Evolutionary conservation across 805 yeast species (phyloP), one percentile per base, ranked within the genome.

Genomic region (Zygoascus biomembranicola): DNA sequence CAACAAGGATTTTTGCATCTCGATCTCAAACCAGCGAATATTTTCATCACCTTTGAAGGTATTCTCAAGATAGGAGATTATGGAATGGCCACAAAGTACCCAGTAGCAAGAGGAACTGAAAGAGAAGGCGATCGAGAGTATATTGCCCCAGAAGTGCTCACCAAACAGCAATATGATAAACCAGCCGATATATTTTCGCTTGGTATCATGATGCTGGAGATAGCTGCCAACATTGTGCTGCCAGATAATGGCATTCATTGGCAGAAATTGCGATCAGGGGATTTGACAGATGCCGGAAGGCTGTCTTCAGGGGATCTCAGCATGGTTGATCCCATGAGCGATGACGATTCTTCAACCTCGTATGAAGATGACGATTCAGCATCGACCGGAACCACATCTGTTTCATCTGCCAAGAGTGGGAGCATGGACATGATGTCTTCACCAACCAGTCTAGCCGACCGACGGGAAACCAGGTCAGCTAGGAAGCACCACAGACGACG

Each of bases 181-280:
- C 90, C 92, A 51, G 98, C 98, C 0, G 99, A 94, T 67, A 83
- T 94, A 3, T 94, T 94, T 67, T 86, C 96, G n/a, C 77, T 90
- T 49, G 99, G 99, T 0, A 74, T 94, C 55, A 87, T 94, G 58
- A 85, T 94, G 74, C 85, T 94, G 49, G 99, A 94, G 67, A 85
- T 89, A 61, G 98, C 99, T 1, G 96, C 98, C 1, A 94, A 94
- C 69, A 90, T 94, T 47, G 82, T 90, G 2, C 73, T 94, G 50
- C 99, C 99, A 1, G 98, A 92, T 61, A 90, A 94, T 66, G 99
- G 99, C 5, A 79, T 88, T 13, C 90, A 95, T 32, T 94, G 99
- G 99, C 95, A 95, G 60, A 90, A 90, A 67, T 73, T 94, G 56
- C 77, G 99, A 59, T 87, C 96, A 43, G 99, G 98, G 0, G 99